These are phyloP conservation scores for Gracilaria vermiculophylla DNA, from an alignment of 23 red algal species.

Conservation along the genomic window DNA sequence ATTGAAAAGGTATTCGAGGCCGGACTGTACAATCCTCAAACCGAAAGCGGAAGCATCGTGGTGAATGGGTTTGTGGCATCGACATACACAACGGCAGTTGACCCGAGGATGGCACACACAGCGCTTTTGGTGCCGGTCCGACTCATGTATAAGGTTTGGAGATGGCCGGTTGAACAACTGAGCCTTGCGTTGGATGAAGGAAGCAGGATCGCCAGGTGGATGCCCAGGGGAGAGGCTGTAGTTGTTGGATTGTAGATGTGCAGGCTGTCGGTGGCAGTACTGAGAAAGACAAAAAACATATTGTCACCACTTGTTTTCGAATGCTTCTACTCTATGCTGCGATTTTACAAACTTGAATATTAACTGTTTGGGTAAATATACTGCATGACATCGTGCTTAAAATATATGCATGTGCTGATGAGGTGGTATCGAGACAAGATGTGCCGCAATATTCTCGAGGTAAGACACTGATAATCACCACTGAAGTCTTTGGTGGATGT, in stretches of 20 bases:
- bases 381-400: too few relatives aligned
- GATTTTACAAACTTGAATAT: too few relatives aligned
- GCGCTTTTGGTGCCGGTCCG: slow-evolving; percentile 30
- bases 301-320: too few relatives aligned
- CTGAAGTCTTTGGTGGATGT: too few relatives aligned
- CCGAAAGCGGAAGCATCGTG: slow-evolving; percentile 35
- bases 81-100: slow-evolving; percentile 36
- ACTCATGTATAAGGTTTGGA: neutral
- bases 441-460: too few relatives aligned
- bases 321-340: too few relatives aligned
- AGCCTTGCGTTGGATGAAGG: neutral
- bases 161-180: slow-evolving; percentile 10
- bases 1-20: neutral
- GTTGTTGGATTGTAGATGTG: neutral
- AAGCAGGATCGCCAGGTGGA: neutral
- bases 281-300: neutral
- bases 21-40: slow-evolving; percentile 30
- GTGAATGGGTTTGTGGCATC: slow-evolving; percentile 36
- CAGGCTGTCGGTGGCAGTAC: neutral
- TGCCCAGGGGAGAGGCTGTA: neutral
- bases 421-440: too few relatives aligned
- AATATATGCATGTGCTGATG: too few relatives aligned
- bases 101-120: slow-evolving; percentile 16
- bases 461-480: too few relatives aligned
- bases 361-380: too few relatives aligned